Percentiles rank a stretch among this genome's conserved stretches.
Conservation (phyloP, 164 flowering plant species). For the Vitis vinifera region DNA sequence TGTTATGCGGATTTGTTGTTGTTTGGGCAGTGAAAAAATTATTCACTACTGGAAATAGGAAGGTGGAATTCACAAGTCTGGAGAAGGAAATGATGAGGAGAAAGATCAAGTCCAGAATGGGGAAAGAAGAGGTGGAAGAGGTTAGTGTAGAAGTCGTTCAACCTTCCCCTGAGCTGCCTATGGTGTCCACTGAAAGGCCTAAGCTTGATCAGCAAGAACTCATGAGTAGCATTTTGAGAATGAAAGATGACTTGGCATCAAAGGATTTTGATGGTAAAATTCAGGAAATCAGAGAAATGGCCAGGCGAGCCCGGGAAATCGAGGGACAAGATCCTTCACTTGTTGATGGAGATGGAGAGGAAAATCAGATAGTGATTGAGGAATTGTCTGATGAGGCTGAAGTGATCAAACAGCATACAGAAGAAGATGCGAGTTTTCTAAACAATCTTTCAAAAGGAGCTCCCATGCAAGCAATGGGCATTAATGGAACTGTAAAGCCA, state of each 20-base stretch:
- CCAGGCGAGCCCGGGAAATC: conserved; percentile 50
- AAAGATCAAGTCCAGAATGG: conserved; percentile 61
- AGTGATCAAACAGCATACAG: conserved; percentile 11
- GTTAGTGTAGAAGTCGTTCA: conserved; percentile 59
- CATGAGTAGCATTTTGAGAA: conserved; percentile 43
- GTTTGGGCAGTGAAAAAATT: conserved; percentile 47
- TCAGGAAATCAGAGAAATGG: conserved; percentile 65
- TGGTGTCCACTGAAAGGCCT: conserved; percentile 47
- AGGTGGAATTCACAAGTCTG: conserved; percentile 34
- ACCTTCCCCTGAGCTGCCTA: conserved; percentile 19
- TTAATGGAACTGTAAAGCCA: conserved; percentile 13
- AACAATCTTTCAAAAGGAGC: conserved; percentile 7
- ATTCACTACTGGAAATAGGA: conserved; percentile 27
- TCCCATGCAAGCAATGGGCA: conserved; percentile 1
- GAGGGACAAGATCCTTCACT: conserved; percentile 30
- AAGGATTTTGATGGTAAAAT: conserved; percentile 37
- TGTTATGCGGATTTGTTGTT: conserved; percentile 46
- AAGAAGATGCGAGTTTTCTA: conserved; percentile 4
- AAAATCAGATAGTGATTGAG: conserved; percentile 15
- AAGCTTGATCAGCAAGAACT: conserved; percentile 64
- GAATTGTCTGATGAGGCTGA: conserved; percentile 11
- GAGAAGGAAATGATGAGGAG: conserved; percentile 88
- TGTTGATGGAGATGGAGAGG: conserved; percentile 23
- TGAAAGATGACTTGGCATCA: conserved; percentile 18
- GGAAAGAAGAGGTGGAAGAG: conserved; percentile 46